A percentile compares a stretch with the other conserved stretches of the same genome.
phyloP scores from a whole-genome alignment of 352 stramenopile species.

The Globisporangium middletonii region DNA sequence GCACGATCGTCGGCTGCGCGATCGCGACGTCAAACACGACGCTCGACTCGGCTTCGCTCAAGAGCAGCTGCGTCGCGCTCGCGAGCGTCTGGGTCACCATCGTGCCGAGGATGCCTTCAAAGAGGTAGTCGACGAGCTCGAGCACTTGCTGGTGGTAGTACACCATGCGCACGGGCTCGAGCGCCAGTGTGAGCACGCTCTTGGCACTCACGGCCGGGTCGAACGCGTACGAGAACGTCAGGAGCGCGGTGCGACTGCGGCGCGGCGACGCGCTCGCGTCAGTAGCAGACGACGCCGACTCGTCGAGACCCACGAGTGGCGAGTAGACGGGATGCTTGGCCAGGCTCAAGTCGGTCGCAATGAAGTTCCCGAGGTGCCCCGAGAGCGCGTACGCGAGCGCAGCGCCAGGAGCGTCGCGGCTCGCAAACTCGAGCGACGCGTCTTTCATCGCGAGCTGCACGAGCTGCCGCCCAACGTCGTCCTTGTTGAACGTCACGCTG shows the following conservation, averaged over 20 bases:
- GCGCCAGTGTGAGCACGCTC: slow-evolving; percentile 39
- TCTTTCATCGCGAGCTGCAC: slow-evolving; percentile 56
- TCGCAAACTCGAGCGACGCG: slow-evolving; percentile 39
- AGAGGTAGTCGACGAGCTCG: slow-evolving; percentile 75
- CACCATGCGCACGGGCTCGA: slow-evolving; percentile 65
- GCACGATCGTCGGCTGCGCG: slow-evolving; percentile 53
- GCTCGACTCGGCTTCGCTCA: slow-evolving; percentile 54
- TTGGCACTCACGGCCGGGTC: slow-evolving; percentile 20
- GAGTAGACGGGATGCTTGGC: slow-evolving; percentile 60
- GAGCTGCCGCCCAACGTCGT: slow-evolving; percentile 60
- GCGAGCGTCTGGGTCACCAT: slow-evolving; percentile 61
- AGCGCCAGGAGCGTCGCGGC: slow-evolving; percentile 1
- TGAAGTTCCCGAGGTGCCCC: slow-evolving; percentile 66
- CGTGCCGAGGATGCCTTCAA: slow-evolving; percentile 71
- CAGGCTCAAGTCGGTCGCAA: slow-evolving; percentile 66
- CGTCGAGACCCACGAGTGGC: slow-evolving; percentile 59
- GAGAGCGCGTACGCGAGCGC: slow-evolving; percentile 12
- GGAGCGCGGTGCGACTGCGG: slow-evolving; percentile 10
- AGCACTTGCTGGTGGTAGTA: slow-evolving; percentile 86
- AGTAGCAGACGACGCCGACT: slow-evolving; percentile 11
- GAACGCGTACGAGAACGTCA: slow-evolving; percentile 30
- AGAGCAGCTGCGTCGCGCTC: slow-evolving; percentile 63
- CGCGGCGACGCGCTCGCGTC: slow-evolving; percentile 1
- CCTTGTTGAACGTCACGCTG: slow-evolving; percentile 82
- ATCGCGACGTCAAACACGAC: slow-evolving; percentile 49